These are phyloP conservation scores for Podaxis mareebaensis DNA, from an alignment of 768 basidiomycete species.

Conservation along the genomic window DNA sequence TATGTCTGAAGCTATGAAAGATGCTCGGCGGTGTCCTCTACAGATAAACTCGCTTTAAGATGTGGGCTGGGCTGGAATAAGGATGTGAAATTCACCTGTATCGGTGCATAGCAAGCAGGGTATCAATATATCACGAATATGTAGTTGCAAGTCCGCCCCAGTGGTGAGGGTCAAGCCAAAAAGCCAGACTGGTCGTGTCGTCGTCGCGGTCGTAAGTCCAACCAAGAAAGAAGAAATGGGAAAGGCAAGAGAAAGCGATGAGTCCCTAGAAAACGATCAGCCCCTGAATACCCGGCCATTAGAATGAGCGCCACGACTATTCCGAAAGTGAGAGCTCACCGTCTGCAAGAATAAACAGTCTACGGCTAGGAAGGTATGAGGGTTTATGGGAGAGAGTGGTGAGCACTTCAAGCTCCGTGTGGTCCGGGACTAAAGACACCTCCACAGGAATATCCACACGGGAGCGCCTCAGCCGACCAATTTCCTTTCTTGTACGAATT, in stretches of 20 bases:
- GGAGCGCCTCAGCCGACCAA: neutral
- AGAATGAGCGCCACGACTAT: too few species aligned
- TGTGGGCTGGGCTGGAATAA: neutral
- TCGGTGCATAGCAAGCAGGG: constrained; percentile 2
- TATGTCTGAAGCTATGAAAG: constrained; percentile 53
- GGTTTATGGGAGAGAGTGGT: neutral
- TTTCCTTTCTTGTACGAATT: neutral
- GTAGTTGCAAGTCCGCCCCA: neutral
- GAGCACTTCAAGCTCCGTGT: neutral
- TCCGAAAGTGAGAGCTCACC: neutral
- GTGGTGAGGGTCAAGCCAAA: neutral
- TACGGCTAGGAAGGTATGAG: neutral
- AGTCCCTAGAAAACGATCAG: neutral
- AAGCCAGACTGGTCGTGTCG: neutral
- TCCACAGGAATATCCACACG: neutral
- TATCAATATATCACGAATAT: neutral
- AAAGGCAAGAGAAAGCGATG: neutral
- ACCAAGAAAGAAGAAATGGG: neutral
- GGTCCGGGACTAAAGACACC: neutral
- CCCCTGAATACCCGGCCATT: neutral
- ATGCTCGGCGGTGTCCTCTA: constrained; percentile 40
- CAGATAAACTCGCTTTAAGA: neutral
- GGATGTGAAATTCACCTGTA: constrained; percentile 18
- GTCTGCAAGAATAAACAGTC: neutral
- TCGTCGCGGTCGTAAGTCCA: neutral